Evolutionary conservation across 179 eudicot species (phyloP).

Genomic region (Camellia oleifera): DNA sequence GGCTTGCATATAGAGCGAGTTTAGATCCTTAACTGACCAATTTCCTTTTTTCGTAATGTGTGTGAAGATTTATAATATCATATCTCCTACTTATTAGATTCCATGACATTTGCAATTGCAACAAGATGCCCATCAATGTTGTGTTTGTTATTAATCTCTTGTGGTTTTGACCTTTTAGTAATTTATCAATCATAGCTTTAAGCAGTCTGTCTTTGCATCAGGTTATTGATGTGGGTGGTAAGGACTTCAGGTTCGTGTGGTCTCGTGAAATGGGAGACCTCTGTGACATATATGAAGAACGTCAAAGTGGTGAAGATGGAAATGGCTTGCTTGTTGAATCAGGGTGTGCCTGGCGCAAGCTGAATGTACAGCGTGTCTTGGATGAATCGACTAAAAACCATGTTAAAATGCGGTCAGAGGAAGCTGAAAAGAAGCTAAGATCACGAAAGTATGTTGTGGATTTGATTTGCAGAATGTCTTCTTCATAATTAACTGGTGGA

Average conservation of each 20-base stretch:
- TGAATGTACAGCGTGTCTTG: constrained; percentile 79
- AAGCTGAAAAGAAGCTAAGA: constrained; percentile 64
- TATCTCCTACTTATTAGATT: not conserved
- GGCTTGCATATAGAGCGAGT: too few relatives aligned
- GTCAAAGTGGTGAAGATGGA: constrained; percentile 79
- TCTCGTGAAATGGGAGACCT: constrained; percentile 67
- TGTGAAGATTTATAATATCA: not conserved
- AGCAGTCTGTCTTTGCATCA: constrained; percentile 25
- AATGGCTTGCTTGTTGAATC: constrained; percentile 92
- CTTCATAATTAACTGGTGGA: not conserved
- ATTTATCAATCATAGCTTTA: constrained; percentile 1
- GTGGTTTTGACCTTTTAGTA: not conserved
- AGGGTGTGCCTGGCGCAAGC: constrained; percentile 89
- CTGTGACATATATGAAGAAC: constrained; percentile 94
- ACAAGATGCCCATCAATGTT: not conserved
- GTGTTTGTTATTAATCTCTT: not conserved
- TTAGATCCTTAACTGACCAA: too few relatives aligned
- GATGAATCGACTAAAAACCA: constrained; percentile 90
- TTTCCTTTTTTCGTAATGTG: too few relatives aligned
- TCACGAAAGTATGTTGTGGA: constrained; percentile 70
- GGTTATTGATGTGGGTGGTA: constrained; percentile 94
- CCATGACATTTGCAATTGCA: not conserved
- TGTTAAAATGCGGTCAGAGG: constrained; percentile 86
- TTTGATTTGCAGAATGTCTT: not conserved
- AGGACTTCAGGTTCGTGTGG: constrained; percentile 88